A percentile compares a stretch with the other conserved stretches of the same genome.
Conservation (phyloP, 495 filamentous ascomycete genomes). For the Daldinia vernicosa region DNA sequence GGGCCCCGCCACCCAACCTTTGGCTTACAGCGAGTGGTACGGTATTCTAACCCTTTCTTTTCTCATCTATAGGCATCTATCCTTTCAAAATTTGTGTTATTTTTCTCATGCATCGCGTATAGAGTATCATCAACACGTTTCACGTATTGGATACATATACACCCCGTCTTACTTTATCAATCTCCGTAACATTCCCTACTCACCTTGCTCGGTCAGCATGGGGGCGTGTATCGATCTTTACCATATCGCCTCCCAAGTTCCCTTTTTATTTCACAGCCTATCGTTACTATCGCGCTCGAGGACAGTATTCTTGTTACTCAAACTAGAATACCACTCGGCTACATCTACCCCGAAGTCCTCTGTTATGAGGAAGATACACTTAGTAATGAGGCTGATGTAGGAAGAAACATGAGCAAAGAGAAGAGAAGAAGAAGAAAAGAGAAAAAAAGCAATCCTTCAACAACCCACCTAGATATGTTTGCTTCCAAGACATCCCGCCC, state of each 20-base stretch:
- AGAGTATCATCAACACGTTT: conserved; percentile 25
- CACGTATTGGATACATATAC: conserved; percentile 35
- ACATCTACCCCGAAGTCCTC: conserved; percentile 18
- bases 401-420: conserved; percentile 20
- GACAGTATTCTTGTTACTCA: conserved; percentile 21
- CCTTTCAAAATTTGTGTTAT: conserved; percentile 28
- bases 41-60: conserved; percentile 30
- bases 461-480: conserved; percentile 31
- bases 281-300: conserved; percentile 15
- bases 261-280: conserved; percentile 15
- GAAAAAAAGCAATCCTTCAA: conserved; percentile 30
- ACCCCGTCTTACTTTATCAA: conserved; percentile 30
- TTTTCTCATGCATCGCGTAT: conserved; percentile 9
- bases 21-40: conserved; percentile 18
- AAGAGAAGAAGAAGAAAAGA: conserved; percentile 13
- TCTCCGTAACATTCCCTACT: conserved; percentile 17
- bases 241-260: conserved; percentile 18
- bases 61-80: conserved; percentile 18
- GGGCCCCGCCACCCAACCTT: conserved; percentile 28
- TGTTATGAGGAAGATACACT: conserved; percentile 2
- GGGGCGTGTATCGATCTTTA: conserved; percentile 9
- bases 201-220: not conserved
- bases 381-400: conserved; percentile 1
- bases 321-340: conserved; percentile 25
- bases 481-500: conserved; percentile 29